Conservation (phyloP, 352 stramenopile genomes). For the Phytophthora melonis region DNA sequence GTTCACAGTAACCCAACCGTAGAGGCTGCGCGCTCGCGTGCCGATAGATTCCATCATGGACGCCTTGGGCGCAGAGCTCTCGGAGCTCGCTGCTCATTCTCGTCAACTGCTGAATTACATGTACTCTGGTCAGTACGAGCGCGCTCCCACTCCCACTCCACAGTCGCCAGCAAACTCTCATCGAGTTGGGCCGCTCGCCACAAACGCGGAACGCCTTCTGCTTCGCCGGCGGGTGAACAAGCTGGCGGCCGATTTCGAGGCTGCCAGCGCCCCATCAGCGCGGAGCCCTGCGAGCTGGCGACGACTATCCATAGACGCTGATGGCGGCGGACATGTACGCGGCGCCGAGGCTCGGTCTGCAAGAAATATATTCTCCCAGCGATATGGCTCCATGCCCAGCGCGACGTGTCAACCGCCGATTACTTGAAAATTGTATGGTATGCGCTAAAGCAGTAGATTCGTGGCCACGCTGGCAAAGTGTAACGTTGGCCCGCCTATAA, state of each 20-base stretch:
- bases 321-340: background rate
- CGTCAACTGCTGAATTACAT: background rate
- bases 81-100: background rate
- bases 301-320: constrained; percentile 28
- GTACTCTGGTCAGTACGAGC: no score
- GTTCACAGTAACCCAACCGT: constrained; percentile 4
- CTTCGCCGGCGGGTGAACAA: constrained; percentile 26
- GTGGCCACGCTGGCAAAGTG: background rate
- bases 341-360: no score
- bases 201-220: constrained; percentile 10
- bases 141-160: no score
- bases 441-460: background rate
- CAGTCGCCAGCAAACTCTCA: background rate
- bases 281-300: constrained; percentile 3
- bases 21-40: no score
- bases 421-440: background rate
- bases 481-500: no score
- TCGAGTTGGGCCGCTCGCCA: background rate
- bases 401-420: background rate
- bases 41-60: no score
- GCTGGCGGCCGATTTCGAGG: background rate
- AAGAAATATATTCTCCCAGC: background rate
- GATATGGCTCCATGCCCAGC: background rate
- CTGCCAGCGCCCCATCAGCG: background rate
- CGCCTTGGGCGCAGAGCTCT: background rate